These are phyloP conservation scores for Corchorus olitorius DNA, from an alignment of 345 rosid species.

Conservation along the genomic window DNA sequence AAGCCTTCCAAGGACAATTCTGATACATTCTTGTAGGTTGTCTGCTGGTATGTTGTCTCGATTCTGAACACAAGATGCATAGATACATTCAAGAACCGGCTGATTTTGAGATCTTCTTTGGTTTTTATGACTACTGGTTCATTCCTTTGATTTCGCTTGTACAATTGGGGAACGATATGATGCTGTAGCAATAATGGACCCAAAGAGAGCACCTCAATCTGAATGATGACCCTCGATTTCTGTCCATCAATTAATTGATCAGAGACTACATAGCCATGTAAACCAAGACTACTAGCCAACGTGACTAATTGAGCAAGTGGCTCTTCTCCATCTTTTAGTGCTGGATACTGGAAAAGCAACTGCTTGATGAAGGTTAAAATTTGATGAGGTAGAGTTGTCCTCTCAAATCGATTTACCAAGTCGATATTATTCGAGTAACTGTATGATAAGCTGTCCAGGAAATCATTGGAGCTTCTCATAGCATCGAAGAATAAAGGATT, in stretches of 20 bases:
- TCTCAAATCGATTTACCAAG: neutral
- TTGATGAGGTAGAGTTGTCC: neutral
- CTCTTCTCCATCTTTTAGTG: neutral
- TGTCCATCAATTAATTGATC: neutral
- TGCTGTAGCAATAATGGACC: too few relatives aligned
- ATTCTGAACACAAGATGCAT: neutral
- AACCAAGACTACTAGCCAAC: neutral
- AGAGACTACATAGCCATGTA: neutral
- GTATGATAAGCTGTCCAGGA: neutral
- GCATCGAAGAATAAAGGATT: neutral
- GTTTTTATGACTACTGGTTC: conserved; percentile 10
- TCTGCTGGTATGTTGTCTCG: neutral
- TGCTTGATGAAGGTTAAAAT: neutral
- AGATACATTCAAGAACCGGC: neutral
- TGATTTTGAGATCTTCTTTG: conserved; percentile 6
- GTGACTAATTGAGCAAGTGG: neutral
- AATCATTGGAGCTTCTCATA: neutral
- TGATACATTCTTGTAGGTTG: conserved; percentile 8
- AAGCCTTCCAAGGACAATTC: conserved; percentile 5
- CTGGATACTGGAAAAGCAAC: neutral
- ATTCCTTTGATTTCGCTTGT: neutral
- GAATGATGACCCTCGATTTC: neutral
- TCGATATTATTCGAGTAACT: conserved; percentile 6
- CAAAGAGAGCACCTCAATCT: neutral
- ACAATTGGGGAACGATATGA: too few relatives aligned